These are phyloP conservation scores for Fagopyrum tataricum DNA, from an alignment of 148 eudicot genomes.

Conservation along the genomic window DNA sequence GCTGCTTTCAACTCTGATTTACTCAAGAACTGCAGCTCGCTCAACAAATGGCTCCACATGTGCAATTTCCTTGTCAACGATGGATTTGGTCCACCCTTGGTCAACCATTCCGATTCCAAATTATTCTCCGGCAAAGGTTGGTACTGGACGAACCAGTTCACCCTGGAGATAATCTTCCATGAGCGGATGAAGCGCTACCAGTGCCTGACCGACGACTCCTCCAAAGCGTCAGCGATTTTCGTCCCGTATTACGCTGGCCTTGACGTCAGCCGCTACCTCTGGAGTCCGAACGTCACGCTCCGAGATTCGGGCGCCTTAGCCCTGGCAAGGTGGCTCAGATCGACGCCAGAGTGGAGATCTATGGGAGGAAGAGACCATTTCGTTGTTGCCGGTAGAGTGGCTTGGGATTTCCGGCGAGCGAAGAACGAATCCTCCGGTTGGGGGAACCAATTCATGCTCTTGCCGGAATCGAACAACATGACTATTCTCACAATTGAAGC, in stretches of 20 bases:
- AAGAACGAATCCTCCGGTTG: slow-evolving; percentile 31
- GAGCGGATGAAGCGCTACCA: slow-evolving; percentile 58
- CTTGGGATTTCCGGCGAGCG: slow-evolving; percentile 74
- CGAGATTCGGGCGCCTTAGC: slow-evolving; percentile 40
- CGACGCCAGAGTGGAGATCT: slow-evolving; percentile 51
- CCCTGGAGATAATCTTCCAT: slow-evolving; percentile 58
- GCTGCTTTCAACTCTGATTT: slow-evolving; percentile 38
- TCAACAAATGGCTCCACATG: slow-evolving; percentile 43
- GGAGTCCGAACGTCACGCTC: slow-evolving; percentile 15
- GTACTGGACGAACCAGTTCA: slow-evolving; percentile 57
- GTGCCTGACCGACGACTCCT: slow-evolving; percentile 55
- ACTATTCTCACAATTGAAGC: slow-evolving; percentile 62
- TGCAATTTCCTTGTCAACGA: slow-evolving; percentile 39
- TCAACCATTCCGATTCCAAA: slow-evolving; percentile 14
- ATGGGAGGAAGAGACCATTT: slow-evolving; percentile 66
- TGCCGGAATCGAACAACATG: slow-evolving; percentile 56
- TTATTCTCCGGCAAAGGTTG: slow-evolving; percentile 48
- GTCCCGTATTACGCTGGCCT: slow-evolving; percentile 72
- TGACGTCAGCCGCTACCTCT: slow-evolving; percentile 48
- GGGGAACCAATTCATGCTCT: slow-evolving; percentile 52
- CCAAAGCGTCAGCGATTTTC: slow-evolving; percentile 51
- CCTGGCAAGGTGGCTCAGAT: slow-evolving; percentile 36
- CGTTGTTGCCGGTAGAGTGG: slow-evolving; percentile 57
- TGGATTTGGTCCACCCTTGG: slow-evolving; percentile 47
- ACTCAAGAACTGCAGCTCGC: slow-evolving; percentile 32